Evolutionary conservation across 148 eudicot genomes (phyloP).

Genomic region (Salicornia ramosissima): DNA sequence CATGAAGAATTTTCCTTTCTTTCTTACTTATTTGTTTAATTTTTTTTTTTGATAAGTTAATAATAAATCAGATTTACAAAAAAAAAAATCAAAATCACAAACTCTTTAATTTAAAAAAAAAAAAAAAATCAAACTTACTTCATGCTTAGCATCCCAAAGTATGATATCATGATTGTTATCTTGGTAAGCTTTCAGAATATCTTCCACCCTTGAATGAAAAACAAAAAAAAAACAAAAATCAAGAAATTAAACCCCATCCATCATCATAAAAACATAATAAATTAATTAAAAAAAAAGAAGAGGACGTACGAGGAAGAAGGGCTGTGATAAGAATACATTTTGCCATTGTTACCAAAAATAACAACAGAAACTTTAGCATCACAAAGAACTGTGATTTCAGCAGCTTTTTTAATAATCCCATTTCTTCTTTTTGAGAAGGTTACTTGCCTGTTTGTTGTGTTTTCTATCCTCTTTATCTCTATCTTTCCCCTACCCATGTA

Average conservation of each 20-base stretch:
- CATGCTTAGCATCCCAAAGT: conserved; percentile 95
- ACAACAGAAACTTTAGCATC: conserved; percentile 79
- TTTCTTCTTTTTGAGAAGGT: conserved; percentile 77
- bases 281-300: background rate
- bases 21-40: conserved; percentile 33
- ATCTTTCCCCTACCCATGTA: conserved; percentile 88
- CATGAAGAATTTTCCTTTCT: conserved; percentile 28
- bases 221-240: background rate
- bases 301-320: conserved; percentile 48
- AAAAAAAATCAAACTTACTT: conserved; percentile 33
- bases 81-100: background rate
- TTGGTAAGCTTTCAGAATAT: conserved; percentile 73
- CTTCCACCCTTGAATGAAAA: conserved; percentile 39
- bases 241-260: too few species aligned
- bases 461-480: conserved; percentile 87
- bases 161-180: conserved; percentile 46
- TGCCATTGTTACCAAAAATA: conserved; percentile 54
- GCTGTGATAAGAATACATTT: conserved; percentile 66
- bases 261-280: background rate
- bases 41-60: background rate
- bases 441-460: conserved; percentile 75
- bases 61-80: background rate
- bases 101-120: background rate
- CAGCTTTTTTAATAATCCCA: conserved; percentile 80
- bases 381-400: conserved; percentile 75